A percentile compares a stretch with the other conserved stretches of the same genome.
These are phyloP conservation scores for Bathelium albidoporum DNA, from an alignment of 495 filamentous ascomycete species.

Conservation along the genomic window DNA sequence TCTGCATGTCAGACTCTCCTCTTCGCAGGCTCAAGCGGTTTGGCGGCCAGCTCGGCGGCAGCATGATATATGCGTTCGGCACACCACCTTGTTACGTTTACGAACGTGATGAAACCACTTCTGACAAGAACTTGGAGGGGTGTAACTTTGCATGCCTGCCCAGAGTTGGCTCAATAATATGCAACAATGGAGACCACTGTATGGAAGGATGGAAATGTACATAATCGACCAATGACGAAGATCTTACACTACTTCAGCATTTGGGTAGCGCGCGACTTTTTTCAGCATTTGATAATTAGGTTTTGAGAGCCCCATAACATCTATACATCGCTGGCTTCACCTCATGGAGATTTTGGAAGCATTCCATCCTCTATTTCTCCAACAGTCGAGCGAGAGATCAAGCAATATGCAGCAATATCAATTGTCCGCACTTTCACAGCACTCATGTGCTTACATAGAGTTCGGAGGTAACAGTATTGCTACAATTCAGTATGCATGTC, in stretches of 20 bases:
- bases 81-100: constrained; percentile 93
- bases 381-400: constrained; percentile 11
- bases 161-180: not conserved
- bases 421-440: constrained; percentile 1
- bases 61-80: constrained; percentile 98
- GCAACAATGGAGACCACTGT: not conserved
- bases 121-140: constrained; percentile 62
- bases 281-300: not conserved
- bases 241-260: not conserved
- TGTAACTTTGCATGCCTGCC: not conserved
- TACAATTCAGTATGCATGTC: not conserved
- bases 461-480: constrained; percentile 10
- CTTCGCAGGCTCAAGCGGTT: constrained; percentile 82
- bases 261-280: not conserved
- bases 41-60: constrained; percentile 53
- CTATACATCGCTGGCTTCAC: not conserved
- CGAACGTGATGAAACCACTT: constrained; percentile 98
- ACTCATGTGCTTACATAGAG: not conserved
- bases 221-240: not conserved
- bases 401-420: constrained; percentile 8
- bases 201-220: not conserved
- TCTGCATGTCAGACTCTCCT: constrained; percentile 66
- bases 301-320: not conserved
- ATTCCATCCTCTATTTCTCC: constrained; percentile 5
- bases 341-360: constrained; percentile 4